Evolutionary conservation across 1,139 yeast genomes (phyloP), one percentile per base, ranked within the genome.

Genomic region (Taphrina pruni): DNA sequence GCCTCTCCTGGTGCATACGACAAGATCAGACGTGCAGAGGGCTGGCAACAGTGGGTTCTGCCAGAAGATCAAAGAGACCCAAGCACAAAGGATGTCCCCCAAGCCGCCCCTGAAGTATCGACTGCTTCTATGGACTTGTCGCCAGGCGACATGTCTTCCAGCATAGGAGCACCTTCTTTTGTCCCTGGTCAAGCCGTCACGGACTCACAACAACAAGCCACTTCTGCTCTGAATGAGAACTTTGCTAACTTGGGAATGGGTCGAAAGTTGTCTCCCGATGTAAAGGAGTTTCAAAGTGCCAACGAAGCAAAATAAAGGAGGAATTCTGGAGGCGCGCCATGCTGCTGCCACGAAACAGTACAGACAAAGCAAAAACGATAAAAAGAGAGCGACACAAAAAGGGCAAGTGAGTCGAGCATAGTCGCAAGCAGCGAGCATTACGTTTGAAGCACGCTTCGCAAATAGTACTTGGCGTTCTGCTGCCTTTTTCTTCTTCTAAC

Each of bases 1-100:
- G 52, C 61, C 6, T 78, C 81, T 66, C 79, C 82, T 58, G 83
- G 48, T 21, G 57, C 35, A 14, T 50, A 39, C 21, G 70, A 65
- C 51, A 64, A 57, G 65, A 71, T 70, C 38, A 57, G 72, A n/a
- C 58, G 66, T 50, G 57, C 60, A n/a, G 72, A 66, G 14, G 69
- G 67, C 7, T 71, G 72, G 72, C 60, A 66, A 58, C 66, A 61
- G 57, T 71, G 72, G 72, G 69, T 71, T 1, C 21, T 71, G 46
- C 72, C 72, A 35, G 70, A 51, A 32, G 67, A 61, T 9, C 64
- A 58, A 21, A 43, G 72, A 46, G 57, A 60, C 35, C 51, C 62
- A 8, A 43, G 60, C 45, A 58, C 62, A 7, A 38, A 43, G 21
- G 38, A 61, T 39, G 54, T 41, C 8, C 64, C 62, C 6, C 52